Percentiles rank a stretch among this genome's conserved stretches.
Evolutionary conservation across 441 rosid species (phyloP).

Genomic region (Populus hybrid): DNA sequence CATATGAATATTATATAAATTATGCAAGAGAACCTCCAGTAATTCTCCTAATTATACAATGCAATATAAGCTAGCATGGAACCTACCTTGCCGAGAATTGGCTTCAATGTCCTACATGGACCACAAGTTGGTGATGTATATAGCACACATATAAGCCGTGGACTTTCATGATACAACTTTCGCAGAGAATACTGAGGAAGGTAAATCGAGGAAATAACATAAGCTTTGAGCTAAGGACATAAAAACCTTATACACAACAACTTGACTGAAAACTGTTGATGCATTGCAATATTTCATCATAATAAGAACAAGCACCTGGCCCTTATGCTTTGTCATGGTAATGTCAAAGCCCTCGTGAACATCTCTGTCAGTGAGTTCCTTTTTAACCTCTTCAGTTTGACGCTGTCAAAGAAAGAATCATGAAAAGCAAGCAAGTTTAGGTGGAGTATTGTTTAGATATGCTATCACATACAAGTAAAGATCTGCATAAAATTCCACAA

Average conservation of each 20-base stretch:
- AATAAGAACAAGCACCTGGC: constrained; percentile 58
- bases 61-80: neutral
- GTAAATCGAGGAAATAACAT: constrained; percentile 1
- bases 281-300: constrained; percentile 7
- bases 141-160: constrained; percentile 79
- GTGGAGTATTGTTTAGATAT: neutral
- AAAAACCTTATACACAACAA: neutral
- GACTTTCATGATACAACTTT: constrained; percentile 94
- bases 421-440: constrained; percentile 18
- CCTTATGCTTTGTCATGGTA: constrained; percentile 70
- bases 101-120: constrained; percentile 96
- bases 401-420: constrained; percentile 50
- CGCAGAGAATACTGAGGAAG: constrained; percentile 80
- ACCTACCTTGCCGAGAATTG: constrained; percentile 86
- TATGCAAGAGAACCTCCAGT: neutral
- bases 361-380: constrained; percentile 80
- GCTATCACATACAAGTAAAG: neutral
- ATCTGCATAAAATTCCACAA: neutral
- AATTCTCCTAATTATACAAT: neutral
- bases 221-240: constrained; percentile 9
- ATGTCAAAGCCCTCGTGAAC: constrained; percentile 86
- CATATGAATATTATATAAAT: neutral
- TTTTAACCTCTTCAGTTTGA: constrained; percentile 77
- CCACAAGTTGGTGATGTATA: constrained; percentile 96
- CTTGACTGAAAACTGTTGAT: neutral